phyloP scores from a whole-genome alignment of 257 asterid genomes.

The Schizonepeta tenuifolia region DNA sequence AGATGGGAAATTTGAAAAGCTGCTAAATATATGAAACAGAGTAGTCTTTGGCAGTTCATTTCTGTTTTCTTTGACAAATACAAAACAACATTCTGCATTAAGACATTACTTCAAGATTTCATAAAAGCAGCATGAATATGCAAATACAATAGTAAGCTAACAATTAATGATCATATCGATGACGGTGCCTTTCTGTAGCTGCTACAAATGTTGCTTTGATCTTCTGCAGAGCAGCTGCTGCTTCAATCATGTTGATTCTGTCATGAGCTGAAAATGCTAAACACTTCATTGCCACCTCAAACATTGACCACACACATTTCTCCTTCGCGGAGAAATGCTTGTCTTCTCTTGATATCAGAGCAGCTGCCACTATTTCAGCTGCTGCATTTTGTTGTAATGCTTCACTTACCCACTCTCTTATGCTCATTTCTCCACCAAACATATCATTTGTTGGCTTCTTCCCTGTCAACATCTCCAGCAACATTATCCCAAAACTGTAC shows the following conservation, averaged over 20 bases:
- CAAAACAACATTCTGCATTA: too few species aligned
- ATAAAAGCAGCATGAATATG: too few species aligned
- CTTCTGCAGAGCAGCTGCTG: not conserved
- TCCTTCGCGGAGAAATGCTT: not conserved
- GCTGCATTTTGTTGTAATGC: not conserved
- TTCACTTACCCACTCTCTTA: not conserved
- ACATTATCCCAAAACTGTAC: not conserved
- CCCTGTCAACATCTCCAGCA: slow-evolving; percentile 1
- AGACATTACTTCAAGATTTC: too few species aligned
- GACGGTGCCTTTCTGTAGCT: not conserved
- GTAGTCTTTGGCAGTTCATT: too few species aligned
- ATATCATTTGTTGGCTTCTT: not conserved
- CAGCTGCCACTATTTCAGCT: not conserved
- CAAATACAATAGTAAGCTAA: too few species aligned
- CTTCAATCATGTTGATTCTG: not conserved
- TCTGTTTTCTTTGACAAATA: too few species aligned
- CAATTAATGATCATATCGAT: too few species aligned
- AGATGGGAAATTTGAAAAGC: too few species aligned
- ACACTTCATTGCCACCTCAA: not conserved
- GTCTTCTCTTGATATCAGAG: not conserved
- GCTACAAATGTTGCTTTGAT: not conserved
- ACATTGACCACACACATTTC: not conserved
- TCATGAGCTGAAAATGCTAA: not conserved
- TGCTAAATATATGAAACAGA: too few species aligned
- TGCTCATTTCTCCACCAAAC: not conserved